phyloP scores from a whole-genome alignment of 2,329 filamentous ascomycete species.

The Diaporthe longicolla region DNA sequence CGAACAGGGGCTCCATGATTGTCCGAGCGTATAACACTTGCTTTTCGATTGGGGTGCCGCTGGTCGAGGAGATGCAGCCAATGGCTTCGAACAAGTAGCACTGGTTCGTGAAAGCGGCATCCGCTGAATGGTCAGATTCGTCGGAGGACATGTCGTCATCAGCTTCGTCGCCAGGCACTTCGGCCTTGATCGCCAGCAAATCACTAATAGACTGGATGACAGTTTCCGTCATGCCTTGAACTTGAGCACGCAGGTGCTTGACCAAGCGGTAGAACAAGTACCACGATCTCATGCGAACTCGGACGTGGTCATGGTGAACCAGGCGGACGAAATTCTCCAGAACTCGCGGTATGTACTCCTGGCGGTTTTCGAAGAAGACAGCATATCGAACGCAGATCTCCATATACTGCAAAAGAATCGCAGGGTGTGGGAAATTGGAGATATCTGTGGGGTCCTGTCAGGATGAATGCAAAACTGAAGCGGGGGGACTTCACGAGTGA shows the following conservation, averaged over 20 bases:
- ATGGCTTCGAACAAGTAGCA: slow-evolving; percentile 95
- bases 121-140: slow-evolving; percentile 89
- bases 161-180: slow-evolving; percentile 81
- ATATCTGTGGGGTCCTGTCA: slow-evolving; percentile 70
- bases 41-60: slow-evolving; percentile 82
- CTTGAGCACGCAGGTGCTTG: slow-evolving; percentile 85
- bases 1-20: slow-evolving; percentile 90
- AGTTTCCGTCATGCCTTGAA: slow-evolving; percentile 91
- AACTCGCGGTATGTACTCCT: slow-evolving; percentile 84
- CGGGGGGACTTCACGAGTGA: slow-evolving; percentile 33
- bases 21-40: slow-evolving; percentile 89
- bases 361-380: slow-evolving; percentile 90
- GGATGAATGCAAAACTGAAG: slow-evolving; percentile 35
- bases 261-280: slow-evolving; percentile 96
- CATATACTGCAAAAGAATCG: slow-evolving; percentile 96
- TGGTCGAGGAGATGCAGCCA: slow-evolving; percentile 89
- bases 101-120: slow-evolving; percentile 91
- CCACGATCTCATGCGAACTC: slow-evolving; percentile 93
- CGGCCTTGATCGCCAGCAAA: slow-evolving; percentile 90
- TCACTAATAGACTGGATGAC: slow-evolving; percentile 93
- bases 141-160: slow-evolving; percentile 97
- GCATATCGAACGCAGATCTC: slow-evolving; percentile 97
- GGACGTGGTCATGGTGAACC: slow-evolving; percentile 88
- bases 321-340: slow-evolving; percentile 93
- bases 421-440: slow-evolving; percentile 87